These are phyloP conservation scores for Pseudogymnoascus sp. DNA, from an alignment of 2,329 filamentous ascomycete species.

Conservation along the genomic window DNA sequence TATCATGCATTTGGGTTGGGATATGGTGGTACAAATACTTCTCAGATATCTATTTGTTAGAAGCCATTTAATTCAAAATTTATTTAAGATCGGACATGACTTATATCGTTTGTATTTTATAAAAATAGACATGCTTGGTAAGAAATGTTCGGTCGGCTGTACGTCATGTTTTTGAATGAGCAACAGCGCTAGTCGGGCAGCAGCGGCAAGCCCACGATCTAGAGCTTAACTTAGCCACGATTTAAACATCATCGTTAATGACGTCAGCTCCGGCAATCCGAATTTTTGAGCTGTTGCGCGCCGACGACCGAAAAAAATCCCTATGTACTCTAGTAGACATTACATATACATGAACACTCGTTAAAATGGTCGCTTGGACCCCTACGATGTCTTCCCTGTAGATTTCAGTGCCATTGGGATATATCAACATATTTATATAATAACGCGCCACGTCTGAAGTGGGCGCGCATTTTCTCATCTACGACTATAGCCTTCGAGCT, in stretches of 20 bases:
- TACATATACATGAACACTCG: constrained; percentile 1
- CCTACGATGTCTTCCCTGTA: neutral
- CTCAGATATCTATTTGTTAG: neutral
- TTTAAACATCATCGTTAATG: neutral
- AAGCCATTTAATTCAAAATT: neutral
- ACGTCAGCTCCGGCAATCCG: constrained; percentile 1
- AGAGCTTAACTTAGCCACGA: neutral
- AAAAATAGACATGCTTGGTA: neutral
- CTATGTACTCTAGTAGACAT: neutral
- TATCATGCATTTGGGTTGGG: neutral
- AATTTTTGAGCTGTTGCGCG: neutral
- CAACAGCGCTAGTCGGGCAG: too few relatives aligned
- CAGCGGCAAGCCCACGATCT: neutral
- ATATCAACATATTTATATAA: neutral
- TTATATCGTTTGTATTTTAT: too few relatives aligned
- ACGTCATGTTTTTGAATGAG: neutral
- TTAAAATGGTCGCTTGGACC: neutral
- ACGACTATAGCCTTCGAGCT: neutral
- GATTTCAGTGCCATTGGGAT: neutral
- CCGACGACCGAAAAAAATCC: neutral
- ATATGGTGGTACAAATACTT: neutral
- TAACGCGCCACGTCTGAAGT: neutral
- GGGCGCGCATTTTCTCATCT: neutral
- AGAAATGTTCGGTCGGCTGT: neutral
- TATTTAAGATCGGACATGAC: neutral